These are phyloP conservation scores for Metschnikowia baotianmanensis DNA, from an alignment of 805 yeast species.

Conservation along the genomic window DNA sequence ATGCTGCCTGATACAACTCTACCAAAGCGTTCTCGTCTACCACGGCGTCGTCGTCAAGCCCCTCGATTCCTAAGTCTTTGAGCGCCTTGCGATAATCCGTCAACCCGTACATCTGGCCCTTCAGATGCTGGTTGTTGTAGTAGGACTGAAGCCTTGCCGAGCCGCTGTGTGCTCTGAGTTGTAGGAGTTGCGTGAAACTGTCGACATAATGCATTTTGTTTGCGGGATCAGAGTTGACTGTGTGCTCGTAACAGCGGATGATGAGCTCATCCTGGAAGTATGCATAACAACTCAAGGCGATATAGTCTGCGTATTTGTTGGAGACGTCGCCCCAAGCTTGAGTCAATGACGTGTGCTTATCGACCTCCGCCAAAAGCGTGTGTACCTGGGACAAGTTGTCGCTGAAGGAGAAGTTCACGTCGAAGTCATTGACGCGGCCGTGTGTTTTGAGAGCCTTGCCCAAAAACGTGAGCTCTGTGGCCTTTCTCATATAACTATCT, in stretches of 20 bases:
- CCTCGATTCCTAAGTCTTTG: conserved; percentile 30
- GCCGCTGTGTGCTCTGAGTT: conserved; percentile 17
- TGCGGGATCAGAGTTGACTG: conserved; percentile 30
- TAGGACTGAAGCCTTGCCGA: conserved; percentile 29
- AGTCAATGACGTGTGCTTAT: conserved; percentile 31
- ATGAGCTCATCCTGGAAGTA: conserved; percentile 41
- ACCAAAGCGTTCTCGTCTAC: conserved; percentile 36
- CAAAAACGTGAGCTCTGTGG: conserved; percentile 49
- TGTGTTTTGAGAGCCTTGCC: conserved; percentile 17
- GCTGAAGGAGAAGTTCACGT: conserved; percentile 27
- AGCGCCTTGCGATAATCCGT: conserved; percentile 34
- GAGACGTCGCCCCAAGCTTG: conserved; percentile 23
- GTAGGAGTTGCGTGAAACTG: conserved; percentile 26
- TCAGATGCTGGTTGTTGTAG: conserved; percentile 24
- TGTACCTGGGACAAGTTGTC: conserved; percentile 34
- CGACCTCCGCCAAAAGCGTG: conserved; percentile 36
- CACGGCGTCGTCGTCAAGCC: conserved; percentile 12
- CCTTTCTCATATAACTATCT: conserved; percentile 54
- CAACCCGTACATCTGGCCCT: conserved; percentile 35
- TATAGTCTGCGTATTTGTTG: conserved; percentile 26
- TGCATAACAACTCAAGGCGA: conserved; percentile 29
- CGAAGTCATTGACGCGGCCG: conserved; percentile 16
- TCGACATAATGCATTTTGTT: conserved; percentile 39
- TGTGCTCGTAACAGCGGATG: conserved; percentile 39
- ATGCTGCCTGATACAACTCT: conserved; percentile 32